These are phyloP conservation scores for Penicillium angulare DNA, from an alignment of 495 filamentous ascomycete species.

Conservation along the genomic window DNA sequence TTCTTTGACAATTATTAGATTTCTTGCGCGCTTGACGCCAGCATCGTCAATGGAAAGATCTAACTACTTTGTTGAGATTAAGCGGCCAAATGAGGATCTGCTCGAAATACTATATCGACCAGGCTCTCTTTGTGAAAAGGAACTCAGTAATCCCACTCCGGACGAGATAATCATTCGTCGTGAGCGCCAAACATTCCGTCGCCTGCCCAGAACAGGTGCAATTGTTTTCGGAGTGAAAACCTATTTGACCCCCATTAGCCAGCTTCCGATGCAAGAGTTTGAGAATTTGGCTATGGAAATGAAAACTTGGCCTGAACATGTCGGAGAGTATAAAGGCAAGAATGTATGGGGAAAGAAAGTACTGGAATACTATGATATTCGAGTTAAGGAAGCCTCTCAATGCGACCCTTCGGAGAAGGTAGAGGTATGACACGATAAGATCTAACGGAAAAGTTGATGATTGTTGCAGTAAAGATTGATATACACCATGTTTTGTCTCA, in stretches of 20 bases:
- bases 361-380: conserved; percentile 42
- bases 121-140: conserved; percentile 31
- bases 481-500: neutral
- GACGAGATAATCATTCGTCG: conserved; percentile 48
- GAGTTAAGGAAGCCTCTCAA: conserved; percentile 8
- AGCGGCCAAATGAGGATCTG: conserved; percentile 38
- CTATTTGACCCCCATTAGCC: conserved; percentile 43
- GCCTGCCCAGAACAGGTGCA: conserved; percentile 44
- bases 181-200: conserved; percentile 56
- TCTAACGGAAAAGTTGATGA: neutral
- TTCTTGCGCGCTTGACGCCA: conserved; percentile 47
- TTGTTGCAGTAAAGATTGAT: neutral
- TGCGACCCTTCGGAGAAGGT: conserved; percentile 20
- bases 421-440: conserved; percentile 1
- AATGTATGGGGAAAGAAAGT: conserved; percentile 49
- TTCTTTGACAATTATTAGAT: conserved; percentile 27
- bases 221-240: conserved; percentile 58
- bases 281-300: conserved; percentile 48
- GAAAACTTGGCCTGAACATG: conserved; percentile 51
- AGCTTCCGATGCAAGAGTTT: conserved; percentile 45
- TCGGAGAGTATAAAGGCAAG: conserved; percentile 52
- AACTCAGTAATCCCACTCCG: conserved; percentile 28
- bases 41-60: conserved; percentile 51
- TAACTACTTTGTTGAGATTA: conserved; percentile 55
- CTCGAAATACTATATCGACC: conserved; percentile 42